A percentile compares a stretch with the other conserved stretches of the same genome.
Conservation (phyloP, 768 basidiomycete genomes). For the Kwoniella sp. region DNA sequence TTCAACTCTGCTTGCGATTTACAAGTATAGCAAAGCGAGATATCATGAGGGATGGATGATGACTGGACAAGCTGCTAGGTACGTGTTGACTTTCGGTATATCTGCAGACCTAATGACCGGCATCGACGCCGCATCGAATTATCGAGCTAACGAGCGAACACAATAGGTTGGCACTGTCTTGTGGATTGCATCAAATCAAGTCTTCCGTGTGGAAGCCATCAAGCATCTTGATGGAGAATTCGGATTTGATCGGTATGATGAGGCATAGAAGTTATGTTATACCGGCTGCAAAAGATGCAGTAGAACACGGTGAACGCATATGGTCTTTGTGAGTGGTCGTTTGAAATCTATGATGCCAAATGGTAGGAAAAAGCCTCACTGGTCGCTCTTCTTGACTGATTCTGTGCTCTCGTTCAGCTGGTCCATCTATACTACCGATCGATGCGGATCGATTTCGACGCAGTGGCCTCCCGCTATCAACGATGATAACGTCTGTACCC, state of each 20-base stretch:
- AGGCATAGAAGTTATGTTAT: constrained; percentile 37
- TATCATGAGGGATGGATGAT: constrained; percentile 52
- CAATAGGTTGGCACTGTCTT: constrained; percentile 38
- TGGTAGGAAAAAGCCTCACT: not conserved
- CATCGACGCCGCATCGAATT: too few species aligned
- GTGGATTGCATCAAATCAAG: constrained; percentile 44
- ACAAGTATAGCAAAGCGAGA: constrained; percentile 40
- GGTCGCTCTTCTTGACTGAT: not conserved
- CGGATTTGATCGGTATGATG: constrained; percentile 42
- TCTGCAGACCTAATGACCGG: too few species aligned
- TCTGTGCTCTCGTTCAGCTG: constrained; percentile 22
- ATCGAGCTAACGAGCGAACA: too few species aligned
- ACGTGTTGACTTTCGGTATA: too few species aligned
- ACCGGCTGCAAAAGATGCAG: constrained; percentile 39
- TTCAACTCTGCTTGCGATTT: constrained; percentile 41
- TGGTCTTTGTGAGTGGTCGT: constrained; percentile 43
- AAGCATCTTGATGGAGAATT: constrained; percentile 18
- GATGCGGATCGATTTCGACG: constrained; percentile 37
- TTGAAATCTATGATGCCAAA: too few species aligned
- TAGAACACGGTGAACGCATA: constrained; percentile 47
- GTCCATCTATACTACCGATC: constrained; percentile 41
- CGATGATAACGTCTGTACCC: constrained; percentile 41
- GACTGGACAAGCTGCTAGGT: constrained; percentile 43
- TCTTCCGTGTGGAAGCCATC: constrained; percentile 33
- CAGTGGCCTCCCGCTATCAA: constrained; percentile 40